A percentile compares a stretch with the other conserved stretches of the same genome.
Evolutionary conservation across 2,329 filamentous ascomycete species (phyloP).

Genomic region (Colletotrichum sp.): DNA sequence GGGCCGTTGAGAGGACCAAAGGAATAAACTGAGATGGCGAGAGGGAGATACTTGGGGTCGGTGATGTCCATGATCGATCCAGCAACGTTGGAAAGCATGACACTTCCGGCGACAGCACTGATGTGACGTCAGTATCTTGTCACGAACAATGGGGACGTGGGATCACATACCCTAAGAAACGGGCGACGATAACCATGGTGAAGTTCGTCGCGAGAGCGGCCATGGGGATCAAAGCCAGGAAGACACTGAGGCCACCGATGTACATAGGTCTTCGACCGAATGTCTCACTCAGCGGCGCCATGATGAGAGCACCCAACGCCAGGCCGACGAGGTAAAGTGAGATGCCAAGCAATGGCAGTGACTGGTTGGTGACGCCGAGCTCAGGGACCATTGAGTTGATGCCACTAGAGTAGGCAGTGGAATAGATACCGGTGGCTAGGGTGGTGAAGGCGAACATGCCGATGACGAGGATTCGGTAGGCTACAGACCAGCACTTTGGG

Average conservation of each 20-base stretch:
- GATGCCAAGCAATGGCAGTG: conserved; percentile 60
- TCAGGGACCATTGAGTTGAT: conserved; percentile 4
- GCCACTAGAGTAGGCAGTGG: conserved; percentile 6
- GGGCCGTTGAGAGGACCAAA: conserved; percentile 68
- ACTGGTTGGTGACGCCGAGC: conserved; percentile 33
- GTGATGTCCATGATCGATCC: conserved; percentile 67
- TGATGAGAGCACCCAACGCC: conserved; percentile 61
- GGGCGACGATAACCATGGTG: conserved; percentile 55
- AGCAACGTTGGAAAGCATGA: conserved; percentile 66
- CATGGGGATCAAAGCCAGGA: conserved; percentile 59
- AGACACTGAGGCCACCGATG: conserved; percentile 54
- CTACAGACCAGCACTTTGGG: conserved; percentile 36
- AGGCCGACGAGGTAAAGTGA: conserved; percentile 67
- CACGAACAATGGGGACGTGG: no score
- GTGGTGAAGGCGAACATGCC: conserved; percentile 18
- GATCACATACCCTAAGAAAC: conserved; percentile 41
- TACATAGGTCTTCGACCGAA: conserved; percentile 60
- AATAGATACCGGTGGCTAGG: conserved; percentile 13
- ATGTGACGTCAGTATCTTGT: conserved; percentile 30
- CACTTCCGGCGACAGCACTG: conserved; percentile 62
- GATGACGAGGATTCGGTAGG: conserved; percentile 2
- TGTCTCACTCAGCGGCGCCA: conserved; percentile 63
- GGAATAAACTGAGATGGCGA: conserved; percentile 68
- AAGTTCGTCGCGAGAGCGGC: conserved; percentile 48
- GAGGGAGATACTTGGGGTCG: conserved; percentile 61